Evolutionary conservation across 192 early-diverging fungal species (phyloP).

Genomic region (Rhizophlyctis rosea): DNA sequence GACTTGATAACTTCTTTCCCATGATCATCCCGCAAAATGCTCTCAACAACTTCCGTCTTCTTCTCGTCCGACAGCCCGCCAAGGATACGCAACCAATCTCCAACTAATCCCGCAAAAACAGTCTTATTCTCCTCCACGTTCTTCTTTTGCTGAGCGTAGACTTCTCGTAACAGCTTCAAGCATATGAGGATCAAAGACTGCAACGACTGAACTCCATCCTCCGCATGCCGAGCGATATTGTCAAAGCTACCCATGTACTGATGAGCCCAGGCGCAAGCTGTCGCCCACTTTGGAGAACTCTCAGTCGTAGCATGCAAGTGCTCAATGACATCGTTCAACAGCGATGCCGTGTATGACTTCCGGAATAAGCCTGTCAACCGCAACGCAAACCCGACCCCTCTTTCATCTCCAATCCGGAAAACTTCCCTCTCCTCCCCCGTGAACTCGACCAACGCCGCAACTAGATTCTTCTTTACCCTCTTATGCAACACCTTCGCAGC

Average conservation of each 20-base stretch:
- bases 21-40: not conserved
- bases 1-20: slow-evolving; percentile 1
- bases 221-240: not conserved
- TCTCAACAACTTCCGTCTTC: not conserved
- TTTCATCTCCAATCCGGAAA: too few species aligned
- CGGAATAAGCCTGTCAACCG: too few species aligned
- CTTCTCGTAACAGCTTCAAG: not conserved
- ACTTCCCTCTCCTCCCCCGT: too few species aligned
- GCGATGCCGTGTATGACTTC: too few species aligned
- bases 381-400: too few species aligned
- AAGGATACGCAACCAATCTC: not conserved
- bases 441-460: too few species aligned
- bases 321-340: too few species aligned
- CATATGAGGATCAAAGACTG: not conserved
- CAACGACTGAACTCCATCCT: not conserved
- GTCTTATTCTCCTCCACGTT: not conserved
- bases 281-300: too few species aligned
- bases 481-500: too few species aligned
- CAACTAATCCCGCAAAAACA: not conserved
- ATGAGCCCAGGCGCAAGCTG: not conserved
- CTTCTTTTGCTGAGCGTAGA: slow-evolving; percentile 6
- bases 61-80: not conserved
- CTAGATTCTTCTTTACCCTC: too few species aligned
- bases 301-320: too few species aligned
- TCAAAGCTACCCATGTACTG: not conserved